Evolutionary conservation across 208 protist genomes (phyloP).

Genomic region (Endotrypanum monterogeii): DNA sequence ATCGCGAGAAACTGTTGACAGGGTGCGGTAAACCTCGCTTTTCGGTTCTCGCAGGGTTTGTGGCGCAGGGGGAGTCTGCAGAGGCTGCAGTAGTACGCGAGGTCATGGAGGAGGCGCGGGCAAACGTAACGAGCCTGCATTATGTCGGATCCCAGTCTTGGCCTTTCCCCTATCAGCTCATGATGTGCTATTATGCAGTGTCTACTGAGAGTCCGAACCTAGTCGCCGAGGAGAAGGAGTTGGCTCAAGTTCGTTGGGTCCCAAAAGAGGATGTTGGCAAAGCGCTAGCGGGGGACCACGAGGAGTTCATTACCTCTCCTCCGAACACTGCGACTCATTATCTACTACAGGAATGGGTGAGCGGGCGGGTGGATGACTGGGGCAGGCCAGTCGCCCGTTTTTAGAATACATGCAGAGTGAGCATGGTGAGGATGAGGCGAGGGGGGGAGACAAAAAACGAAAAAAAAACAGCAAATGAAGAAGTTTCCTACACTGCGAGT

Average conservation of each 20-base stretch:
- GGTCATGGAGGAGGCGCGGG: slow-evolving; percentile 60
- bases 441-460: no score
- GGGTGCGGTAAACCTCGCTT: slow-evolving; percentile 13
- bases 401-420: not conserved
- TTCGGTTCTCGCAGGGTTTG: slow-evolving; percentile 52
- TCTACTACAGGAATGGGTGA: slow-evolving; percentile 42
- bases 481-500: no score
- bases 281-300: slow-evolving; percentile 36
- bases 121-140: slow-evolving; percentile 35
- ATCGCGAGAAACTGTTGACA: not conserved
- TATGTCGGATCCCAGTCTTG: slow-evolving; percentile 68
- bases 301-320: slow-evolving; percentile 26
- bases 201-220: slow-evolving; percentile 34
- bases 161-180: slow-evolving; percentile 46
- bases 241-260: slow-evolving; percentile 48
- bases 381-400: not conserved
- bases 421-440: no score
- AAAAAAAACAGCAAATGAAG: no score
- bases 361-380: slow-evolving; percentile 29
- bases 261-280: slow-evolving; percentile 41
- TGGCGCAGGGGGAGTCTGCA: slow-evolving; percentile 50
- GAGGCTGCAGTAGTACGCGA: slow-evolving; percentile 57
- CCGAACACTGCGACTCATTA: slow-evolving; percentile 31
- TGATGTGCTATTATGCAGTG: slow-evolving; percentile 61
- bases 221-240: slow-evolving; percentile 31